phyloP scores from a whole-genome alignment of 2,329 filamentous ascomycete species.

The Venturia aucupariae region DNA sequence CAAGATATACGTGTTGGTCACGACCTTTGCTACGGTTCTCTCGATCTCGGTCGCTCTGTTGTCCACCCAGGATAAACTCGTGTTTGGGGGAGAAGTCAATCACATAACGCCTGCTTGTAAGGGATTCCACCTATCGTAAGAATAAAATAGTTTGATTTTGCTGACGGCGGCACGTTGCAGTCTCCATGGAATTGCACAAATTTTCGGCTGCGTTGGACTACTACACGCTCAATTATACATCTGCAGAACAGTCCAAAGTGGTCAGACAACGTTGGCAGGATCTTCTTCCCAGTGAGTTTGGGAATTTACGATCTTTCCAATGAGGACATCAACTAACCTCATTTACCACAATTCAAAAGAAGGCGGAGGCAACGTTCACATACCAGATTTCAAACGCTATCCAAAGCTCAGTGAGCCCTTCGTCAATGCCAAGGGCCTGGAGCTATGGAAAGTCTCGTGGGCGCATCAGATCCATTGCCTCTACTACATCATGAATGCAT shows the following conservation, averaged over 20 bases:
- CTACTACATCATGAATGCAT: constrained; percentile 7
- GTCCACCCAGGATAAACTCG: not conserved
- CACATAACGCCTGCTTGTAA: not conserved
- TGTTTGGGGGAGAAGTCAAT: not conserved
- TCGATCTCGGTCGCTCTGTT: not conserved
- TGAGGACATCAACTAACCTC: not conserved
- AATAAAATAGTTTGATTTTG: not conserved
- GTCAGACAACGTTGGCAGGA: not conserved
- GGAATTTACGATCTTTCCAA: not conserved
- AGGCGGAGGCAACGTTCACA: not conserved
- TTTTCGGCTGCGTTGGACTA: not conserved
- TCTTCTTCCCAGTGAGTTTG: not conserved
- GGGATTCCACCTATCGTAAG: not conserved
- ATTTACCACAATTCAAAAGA: not conserved
- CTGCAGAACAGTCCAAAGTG: not conserved
- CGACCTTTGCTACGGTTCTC: not conserved
- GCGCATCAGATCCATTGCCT: constrained; percentile 7
- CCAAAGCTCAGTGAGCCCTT: not conserved
- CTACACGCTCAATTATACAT: not conserved
- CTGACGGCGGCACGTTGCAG: not conserved
- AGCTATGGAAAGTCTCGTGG: constrained; percentile 8
- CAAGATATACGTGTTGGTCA: not conserved
- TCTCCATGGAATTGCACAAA: not conserved
- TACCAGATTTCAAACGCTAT: not conserved
- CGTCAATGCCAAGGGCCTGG: not conserved